These are phyloP conservation scores for Boletus speciosus DNA, from an alignment of 768 basidiomycete species.

Conservation along the genomic window DNA sequence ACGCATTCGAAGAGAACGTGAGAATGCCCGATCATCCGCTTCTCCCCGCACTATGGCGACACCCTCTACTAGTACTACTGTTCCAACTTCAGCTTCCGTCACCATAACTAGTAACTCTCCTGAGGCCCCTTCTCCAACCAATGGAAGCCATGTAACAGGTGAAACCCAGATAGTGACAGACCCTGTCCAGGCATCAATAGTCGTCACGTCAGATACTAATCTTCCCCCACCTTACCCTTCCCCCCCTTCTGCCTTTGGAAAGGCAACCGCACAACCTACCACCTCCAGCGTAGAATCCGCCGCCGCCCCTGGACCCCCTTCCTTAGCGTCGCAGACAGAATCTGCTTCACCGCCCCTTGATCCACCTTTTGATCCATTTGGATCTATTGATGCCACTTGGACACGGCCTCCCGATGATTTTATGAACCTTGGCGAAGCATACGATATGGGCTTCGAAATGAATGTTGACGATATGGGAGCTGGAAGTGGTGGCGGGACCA, in stretches of 20 bases:
- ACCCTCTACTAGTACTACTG: constrained; percentile 17
- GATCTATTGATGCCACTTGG: constrained; percentile 40
- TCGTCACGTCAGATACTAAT: constrained; percentile 17
- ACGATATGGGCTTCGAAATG: constrained; percentile 51
- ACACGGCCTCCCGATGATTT: constrained; percentile 33
- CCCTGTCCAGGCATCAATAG: constrained; percentile 11
- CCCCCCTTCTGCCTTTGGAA: constrained; percentile 48
- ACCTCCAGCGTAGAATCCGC: constrained; percentile 22
- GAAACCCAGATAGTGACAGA: constrained; percentile 21
- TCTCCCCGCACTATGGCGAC: constrained; percentile 26
- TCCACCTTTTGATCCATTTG: constrained; percentile 43
- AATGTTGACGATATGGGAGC: constrained; percentile 35
- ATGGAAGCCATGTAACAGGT: constrained; percentile 7
- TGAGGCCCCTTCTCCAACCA: constrained; percentile 6
- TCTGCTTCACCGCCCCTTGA: constrained; percentile 19
- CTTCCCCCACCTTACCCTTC: constrained; percentile 49
- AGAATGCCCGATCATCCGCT: constrained; percentile 37
- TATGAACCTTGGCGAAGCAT: constrained; percentile 36
- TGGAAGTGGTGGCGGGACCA: constrained; percentile 24
- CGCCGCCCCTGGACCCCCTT: constrained; percentile 12
- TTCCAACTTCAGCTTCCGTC: constrained; percentile 8
- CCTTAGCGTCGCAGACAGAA: constrained; percentile 12
- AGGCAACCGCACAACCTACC: constrained; percentile 8
- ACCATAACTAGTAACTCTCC: constrained; percentile 15
- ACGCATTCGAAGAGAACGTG: constrained; percentile 63